These are phyloP conservation scores for Podospora appendiculata DNA, from an alignment of 495 filamentous ascomycete species.

Conservation along the genomic window DNA sequence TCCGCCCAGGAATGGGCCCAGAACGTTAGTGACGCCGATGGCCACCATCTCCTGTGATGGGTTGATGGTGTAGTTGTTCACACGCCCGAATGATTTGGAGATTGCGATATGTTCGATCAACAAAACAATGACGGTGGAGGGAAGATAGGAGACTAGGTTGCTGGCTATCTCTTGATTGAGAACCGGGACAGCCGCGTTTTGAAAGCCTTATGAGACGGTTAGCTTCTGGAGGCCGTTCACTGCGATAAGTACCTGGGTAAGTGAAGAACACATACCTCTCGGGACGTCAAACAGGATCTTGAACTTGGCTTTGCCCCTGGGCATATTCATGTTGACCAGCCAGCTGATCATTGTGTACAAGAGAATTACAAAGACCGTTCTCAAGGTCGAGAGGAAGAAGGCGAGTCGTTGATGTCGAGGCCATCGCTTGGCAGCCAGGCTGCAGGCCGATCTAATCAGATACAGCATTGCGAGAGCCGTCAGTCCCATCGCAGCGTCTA, in stretches of 20 bases:
- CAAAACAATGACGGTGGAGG: slow-evolving; percentile 69
- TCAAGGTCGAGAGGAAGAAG: slow-evolving; percentile 85
- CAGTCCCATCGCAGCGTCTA: slow-evolving; percentile 88
- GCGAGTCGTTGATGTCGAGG: slow-evolving; percentile 64
- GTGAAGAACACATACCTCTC: slow-evolving; percentile 42
- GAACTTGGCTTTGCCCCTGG: slow-evolving; percentile 44
- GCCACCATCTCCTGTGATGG: slow-evolving; percentile 95
- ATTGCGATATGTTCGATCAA: slow-evolving; percentile 97
- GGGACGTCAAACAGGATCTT: slow-evolving; percentile 70
- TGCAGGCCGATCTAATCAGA: slow-evolving; percentile 62
- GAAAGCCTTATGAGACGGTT: slow-evolving; percentile 51
- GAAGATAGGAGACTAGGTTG: slow-evolving; percentile 26
- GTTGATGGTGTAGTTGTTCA: slow-evolving; percentile 98
- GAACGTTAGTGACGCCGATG: slow-evolving; percentile 85
- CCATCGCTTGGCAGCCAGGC: slow-evolving; percentile 56
- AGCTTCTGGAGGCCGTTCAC: not conserved
- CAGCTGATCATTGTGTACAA: slow-evolving; percentile 92
- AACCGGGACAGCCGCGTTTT: slow-evolving; percentile 67
- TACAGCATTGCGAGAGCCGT: slow-evolving; percentile 81
- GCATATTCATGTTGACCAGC: slow-evolving; percentile 58
- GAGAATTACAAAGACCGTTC: slow-evolving; percentile 87
- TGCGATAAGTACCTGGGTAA: too few relatives aligned
- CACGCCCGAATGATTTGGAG: slow-evolving; percentile 90
- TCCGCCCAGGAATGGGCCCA: slow-evolving; percentile 88
- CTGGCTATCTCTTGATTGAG: slow-evolving; percentile 41